Conservation (phyloP, 345 rosid species). For the Turritis glabra region DNA sequence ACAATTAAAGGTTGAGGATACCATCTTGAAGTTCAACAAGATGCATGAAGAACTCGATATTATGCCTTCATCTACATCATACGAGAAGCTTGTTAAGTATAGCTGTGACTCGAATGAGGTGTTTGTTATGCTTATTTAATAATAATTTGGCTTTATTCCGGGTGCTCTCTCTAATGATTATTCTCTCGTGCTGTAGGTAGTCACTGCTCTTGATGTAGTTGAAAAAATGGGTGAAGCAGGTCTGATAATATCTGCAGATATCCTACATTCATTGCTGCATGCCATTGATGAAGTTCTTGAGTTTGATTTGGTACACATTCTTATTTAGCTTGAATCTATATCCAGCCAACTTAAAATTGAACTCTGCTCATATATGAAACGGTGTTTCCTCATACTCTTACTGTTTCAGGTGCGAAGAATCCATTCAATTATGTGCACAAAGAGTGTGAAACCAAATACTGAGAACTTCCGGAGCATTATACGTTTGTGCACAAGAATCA, state of each 20-base stretch:
- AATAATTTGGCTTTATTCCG: not conserved
- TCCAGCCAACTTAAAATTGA: not conserved
- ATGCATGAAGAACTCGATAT: constrained; percentile 59
- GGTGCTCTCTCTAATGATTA: not conserved
- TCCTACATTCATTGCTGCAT: constrained; percentile 51
- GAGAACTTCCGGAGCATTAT: constrained; percentile 77
- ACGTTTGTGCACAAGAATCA: constrained; percentile 62
- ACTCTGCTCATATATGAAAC: not conserved
- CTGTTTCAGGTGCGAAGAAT: constrained; percentile 61
- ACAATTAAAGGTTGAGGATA: constrained; percentile 61
- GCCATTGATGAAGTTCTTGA: constrained; percentile 60
- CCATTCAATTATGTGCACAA: constrained; percentile 52
- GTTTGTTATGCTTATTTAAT: constrained; percentile 20
- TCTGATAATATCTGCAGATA: constrained; percentile 48
- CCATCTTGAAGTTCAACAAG: constrained; percentile 55
- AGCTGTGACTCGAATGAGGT: constrained; percentile 65
- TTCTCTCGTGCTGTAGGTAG: constrained; percentile 57
- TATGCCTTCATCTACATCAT: constrained; percentile 60
- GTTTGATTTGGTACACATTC: constrained; percentile 59
- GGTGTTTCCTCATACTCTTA: not conserved
- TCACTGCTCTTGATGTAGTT: constrained; percentile 66
- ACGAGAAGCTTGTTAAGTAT: constrained; percentile 57
- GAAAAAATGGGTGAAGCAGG: constrained; percentile 64
- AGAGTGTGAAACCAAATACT: constrained; percentile 57
- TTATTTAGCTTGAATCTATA: constrained; percentile 1